These are phyloP conservation scores for Chaetomiaceae sp. DNA, from an alignment of 2,329 filamentous ascomycete genomes.

Conservation along the genomic window DNA sequence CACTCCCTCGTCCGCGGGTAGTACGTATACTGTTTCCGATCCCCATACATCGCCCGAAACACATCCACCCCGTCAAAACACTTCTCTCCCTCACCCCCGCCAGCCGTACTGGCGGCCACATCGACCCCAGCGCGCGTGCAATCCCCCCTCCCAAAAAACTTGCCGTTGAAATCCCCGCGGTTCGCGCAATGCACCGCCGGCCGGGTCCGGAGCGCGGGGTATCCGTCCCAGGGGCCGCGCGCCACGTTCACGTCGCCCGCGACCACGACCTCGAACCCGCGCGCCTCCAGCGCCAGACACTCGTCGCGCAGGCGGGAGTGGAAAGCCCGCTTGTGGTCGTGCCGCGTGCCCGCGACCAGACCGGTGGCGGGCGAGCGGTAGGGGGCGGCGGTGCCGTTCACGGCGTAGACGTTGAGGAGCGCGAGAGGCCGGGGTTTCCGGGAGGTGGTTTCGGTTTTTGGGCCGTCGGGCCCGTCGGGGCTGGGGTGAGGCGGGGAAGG, in stretches of 20 bases:
- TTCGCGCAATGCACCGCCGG: conserved; percentile 47
- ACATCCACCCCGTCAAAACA: conserved; percentile 40
- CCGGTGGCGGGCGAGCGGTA: conserved; percentile 45
- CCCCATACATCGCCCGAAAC: conserved; percentile 42
- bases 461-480: no score
- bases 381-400: conserved; percentile 47
- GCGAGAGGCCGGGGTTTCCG: conserved; percentile 36
- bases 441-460: background rate
- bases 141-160: conserved; percentile 38
- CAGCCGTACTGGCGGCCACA: background rate
- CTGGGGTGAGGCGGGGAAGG: no score
- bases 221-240: conserved; percentile 33
- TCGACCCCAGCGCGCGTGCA: conserved; percentile 19
- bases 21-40: conserved; percentile 46
- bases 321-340: conserved; percentile 48
- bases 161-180: conserved; percentile 45
- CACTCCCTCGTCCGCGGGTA: conserved; percentile 41
- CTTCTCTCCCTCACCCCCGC: conserved; percentile 21
- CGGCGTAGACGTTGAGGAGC: conserved; percentile 50
- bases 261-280: conserved; percentile 43
- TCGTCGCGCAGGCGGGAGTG: conserved; percentile 44
- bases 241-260: conserved; percentile 53
- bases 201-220: conserved; percentile 42
- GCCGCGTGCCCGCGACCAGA: conserved; percentile 40
- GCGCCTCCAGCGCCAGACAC: conserved; percentile 36